These are phyloP conservation scores for Pseudocercospora fijiensis DNA, from an alignment of 2,329 filamentous ascomycete genomes.

Conservation along the genomic window DNA sequence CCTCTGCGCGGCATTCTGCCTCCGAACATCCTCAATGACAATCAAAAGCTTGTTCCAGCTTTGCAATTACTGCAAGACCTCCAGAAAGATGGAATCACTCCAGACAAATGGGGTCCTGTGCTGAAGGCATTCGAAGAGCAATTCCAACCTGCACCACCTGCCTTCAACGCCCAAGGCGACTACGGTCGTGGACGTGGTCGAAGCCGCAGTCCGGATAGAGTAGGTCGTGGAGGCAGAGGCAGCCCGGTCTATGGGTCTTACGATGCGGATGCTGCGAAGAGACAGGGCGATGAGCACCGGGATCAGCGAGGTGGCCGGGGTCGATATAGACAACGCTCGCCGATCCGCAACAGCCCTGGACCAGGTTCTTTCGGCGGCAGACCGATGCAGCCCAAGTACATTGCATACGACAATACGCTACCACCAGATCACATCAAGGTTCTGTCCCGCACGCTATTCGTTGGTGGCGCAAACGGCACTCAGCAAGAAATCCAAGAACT, in stretches of 20 bases:
- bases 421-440: constrained; percentile 83
- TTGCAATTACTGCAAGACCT: constrained; percentile 73
- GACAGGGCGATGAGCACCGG: constrained; percentile 22
- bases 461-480: constrained; percentile 79
- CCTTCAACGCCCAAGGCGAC: constrained; percentile 21
- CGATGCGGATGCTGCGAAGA: constrained; percentile 48
- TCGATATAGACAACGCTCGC: constrained; percentile 84
- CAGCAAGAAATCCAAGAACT: constrained; percentile 79
- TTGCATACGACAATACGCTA: constrained; percentile 75
- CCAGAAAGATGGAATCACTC: constrained; percentile 69
- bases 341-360: constrained; percentile 64
- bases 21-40: constrained; percentile 40
- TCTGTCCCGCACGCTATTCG: constrained; percentile 89
- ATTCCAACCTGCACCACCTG: constrained; percentile 25
- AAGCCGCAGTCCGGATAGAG: constrained; percentile 67
- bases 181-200: constrained; percentile 63
- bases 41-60: constrained; percentile 63
- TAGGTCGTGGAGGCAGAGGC: constrained; percentile 57
- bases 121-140: constrained; percentile 50
- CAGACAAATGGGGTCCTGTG: constrained; percentile 71
- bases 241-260: constrained; percentile 72
- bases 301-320: constrained; percentile 49
- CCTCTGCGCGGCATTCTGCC: constrained; percentile 38
- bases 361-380: constrained; percentile 43
- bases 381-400: constrained; percentile 64